Base-by-base conservation (phyloP, 352 stramenopile genomes). In the Phytophthora ohioensis region DNA sequence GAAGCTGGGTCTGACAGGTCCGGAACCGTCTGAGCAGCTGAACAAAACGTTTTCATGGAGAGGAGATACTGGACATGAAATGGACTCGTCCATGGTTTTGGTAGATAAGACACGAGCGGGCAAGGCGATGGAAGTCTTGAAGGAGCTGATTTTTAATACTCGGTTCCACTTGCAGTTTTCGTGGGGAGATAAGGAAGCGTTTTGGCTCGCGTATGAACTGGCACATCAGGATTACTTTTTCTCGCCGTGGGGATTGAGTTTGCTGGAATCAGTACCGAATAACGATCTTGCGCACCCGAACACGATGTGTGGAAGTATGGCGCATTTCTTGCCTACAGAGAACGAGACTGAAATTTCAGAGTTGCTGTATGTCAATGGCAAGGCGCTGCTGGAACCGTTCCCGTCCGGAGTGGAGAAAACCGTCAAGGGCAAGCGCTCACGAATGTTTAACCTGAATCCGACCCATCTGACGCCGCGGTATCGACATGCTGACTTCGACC, bases 11-110 rank as follows among this genome's bases (percentile, higher is more conserved):
- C 53, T 88, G 15, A 66, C 6, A 10, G 68, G 68, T 2, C 52
- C 64, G 1, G 56, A 51, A 17, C 77, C 80, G 17, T 91, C 82
- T 6, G 49, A 82, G 30, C 67, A 83, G 13, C 49, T 91, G 13
- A 59, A 67, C 32, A 46, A 76, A 0, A 85, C 79, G 27, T 76
- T 79, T 21, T 70, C 77, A 5, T 91, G 79, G 57, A 65, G 62
- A 42, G 75, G 66, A 27, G 56, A 75, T 15, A 84, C 76, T 3
- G 73, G 68, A 17, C 80, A 89, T 51, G 80, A 89, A 35, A 80
- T 79, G 74, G 82, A 91, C 54, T 91, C 84, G 45, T 90, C 80
- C 39, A 79, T 92, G 63, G 67, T 92, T 31, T 43, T 82, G 3
- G 55, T 87, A 34, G 65, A 86, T 61, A 89, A 89, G 47, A 57